A percentile compares a stretch with the other conserved stretches of the same genome.
Conservation (phyloP, 1,284 basidiomycete genomes). For the Cystobasidiaceae sp. region DNA sequence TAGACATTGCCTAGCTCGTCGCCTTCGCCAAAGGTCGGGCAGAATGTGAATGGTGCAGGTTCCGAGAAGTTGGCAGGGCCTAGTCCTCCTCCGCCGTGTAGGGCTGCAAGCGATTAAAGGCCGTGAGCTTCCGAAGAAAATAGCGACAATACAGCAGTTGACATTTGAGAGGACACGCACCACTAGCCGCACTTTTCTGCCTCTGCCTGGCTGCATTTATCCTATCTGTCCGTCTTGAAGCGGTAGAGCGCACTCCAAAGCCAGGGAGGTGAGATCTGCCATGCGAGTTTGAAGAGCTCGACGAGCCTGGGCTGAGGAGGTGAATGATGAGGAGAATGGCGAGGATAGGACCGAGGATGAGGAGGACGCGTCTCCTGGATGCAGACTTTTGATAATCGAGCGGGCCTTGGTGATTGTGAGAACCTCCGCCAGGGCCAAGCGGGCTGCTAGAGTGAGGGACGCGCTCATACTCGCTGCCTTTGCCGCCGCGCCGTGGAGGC, state of each 20-base stretch:
- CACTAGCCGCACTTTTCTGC: conserved; percentile 30
- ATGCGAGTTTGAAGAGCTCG: neutral
- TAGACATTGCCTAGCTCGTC: conserved; percentile 74
- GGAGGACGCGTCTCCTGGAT: conserved; percentile 19
- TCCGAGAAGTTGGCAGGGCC: conserved; percentile 48
- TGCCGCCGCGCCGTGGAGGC: conserved; percentile 4
- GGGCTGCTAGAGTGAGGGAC: neutral
- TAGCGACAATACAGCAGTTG: neutral
- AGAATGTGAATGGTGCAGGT: conserved; percentile 76
- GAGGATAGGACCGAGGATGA: conserved; percentile 27
- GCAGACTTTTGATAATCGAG: conserved; percentile 2
- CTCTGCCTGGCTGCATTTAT: conserved; percentile 24
- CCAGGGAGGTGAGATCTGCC: conserved; percentile 23
- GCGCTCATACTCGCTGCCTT: too few species aligned
- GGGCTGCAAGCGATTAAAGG: conserved; percentile 20
- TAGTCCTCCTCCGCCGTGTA: conserved; percentile 38
- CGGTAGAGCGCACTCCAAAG: conserved; percentile 13
- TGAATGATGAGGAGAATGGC: conserved; percentile 22
- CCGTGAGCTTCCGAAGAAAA: neutral
- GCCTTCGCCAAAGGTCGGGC: conserved; percentile 74
- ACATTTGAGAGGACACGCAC: neutral
- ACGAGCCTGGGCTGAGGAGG: neutral
- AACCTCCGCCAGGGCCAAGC: neutral
- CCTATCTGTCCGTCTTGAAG: conserved; percentile 28
- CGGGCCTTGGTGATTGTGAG: too few species aligned